Base-by-base conservation (phyloP, 768 basidiomycete species). In the Lyophyllum atratum region DNA sequence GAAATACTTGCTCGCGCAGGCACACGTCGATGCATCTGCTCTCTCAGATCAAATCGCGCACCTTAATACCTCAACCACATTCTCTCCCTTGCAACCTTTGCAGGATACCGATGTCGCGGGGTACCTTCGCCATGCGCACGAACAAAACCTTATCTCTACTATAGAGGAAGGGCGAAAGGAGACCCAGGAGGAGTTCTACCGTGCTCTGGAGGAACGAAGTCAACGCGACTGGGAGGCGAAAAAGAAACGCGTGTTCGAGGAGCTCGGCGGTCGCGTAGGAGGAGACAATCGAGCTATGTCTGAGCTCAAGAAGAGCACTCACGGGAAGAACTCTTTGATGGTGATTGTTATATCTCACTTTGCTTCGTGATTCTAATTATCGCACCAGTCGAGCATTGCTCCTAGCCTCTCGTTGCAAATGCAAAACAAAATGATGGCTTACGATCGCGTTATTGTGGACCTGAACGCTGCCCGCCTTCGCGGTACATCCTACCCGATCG, bases 391-490 rank as follows among this genome's bases (percentile, higher is more conserved):
- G 7, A 74, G 70, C 59, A 64, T 67, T 40, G 75, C 80, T 1
- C 85, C 88, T 1, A 85, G 80, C 57, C 72, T 87, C 21, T 85
- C 80, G 14, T 70, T 91, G 39, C 90, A 92, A 67, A 90, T 90
- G 88, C 94, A 95, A 71, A 86, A 82, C 72, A 92, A 92, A 73
- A 95, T 98, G 95, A 93, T 98, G 90, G 87, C 86, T 12, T 99
- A 98, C 70, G 92, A 95, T 76, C 85, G 85, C 47, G 87, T 91
- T 29, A 77, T 98, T 42, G 77, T 82, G 7, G 85, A 92, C 22
- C 76, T 98, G 49, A 95, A 97, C 74, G 72, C 78, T 37, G 83
- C 90, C 0, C 78, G 94, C 42, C 74, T 88, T 17, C 83, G 86
- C 2, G 88, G 85, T 17, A 85, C 79, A 5, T 92, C 87, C 1